Percentiles rank a stretch among this genome's conserved stretches.
These are phyloP conservation scores for Globisporangium uncinulatum DNA, from an alignment of 352 stramenopile species.

Conservation along the genomic window DNA sequence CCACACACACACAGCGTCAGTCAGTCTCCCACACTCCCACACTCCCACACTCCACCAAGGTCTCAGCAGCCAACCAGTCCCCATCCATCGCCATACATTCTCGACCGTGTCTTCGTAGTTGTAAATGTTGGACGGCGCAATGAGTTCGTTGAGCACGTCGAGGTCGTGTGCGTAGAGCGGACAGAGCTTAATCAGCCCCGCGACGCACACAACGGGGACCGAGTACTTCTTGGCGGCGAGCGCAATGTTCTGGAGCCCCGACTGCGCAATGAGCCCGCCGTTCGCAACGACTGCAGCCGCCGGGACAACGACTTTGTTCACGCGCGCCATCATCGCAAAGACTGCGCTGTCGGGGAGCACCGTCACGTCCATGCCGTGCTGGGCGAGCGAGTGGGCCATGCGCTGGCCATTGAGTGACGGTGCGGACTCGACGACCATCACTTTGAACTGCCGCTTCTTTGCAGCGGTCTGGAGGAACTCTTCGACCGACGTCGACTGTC, in stretches of 20 bases:
- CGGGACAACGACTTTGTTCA: conserved; percentile 97
- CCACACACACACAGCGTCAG: background rate
- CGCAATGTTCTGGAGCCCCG: conserved; percentile 94
- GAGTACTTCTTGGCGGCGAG: conserved; percentile 95
- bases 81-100: conserved; percentile 37
- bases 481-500: conserved; percentile 88
- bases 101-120: conserved; percentile 89
- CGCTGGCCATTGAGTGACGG: conserved; percentile 90
- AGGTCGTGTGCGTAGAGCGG: conserved; percentile 98
- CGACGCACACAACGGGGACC: conserved; percentile 96
- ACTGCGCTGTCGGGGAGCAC: conserved; percentile 96
- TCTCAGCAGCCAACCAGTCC: too few relatives aligned
- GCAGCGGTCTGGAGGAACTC: conserved; percentile 86
- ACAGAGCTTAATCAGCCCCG: conserved; percentile 97
- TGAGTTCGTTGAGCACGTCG: conserved; percentile 92
- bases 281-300: conserved; percentile 96
- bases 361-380: conserved; percentile 91
- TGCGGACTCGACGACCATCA: conserved; percentile 93
- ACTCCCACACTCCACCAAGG: background rate
- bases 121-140: conserved; percentile 82
- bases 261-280: conserved; percentile 94
- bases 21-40: background rate
- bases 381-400: conserved; percentile 84
- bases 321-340: conserved; percentile 97
- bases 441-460: conserved; percentile 94